These are phyloP conservation scores for Chlorokybus atmophyticus DNA, from an alignment of 139 green algal species.

Conservation along the genomic window DNA sequence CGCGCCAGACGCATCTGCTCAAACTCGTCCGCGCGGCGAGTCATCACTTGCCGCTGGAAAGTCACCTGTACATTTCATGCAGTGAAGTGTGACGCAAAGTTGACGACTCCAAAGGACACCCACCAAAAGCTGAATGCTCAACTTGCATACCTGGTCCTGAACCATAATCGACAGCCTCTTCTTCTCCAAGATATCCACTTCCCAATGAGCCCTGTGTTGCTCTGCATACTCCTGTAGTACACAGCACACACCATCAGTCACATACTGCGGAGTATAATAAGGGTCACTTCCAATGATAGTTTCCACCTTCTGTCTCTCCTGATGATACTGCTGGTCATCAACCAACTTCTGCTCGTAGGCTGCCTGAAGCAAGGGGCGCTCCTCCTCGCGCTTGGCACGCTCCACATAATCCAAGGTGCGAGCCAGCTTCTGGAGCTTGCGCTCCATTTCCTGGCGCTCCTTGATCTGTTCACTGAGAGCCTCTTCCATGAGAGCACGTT, in stretches of 20 bases:
- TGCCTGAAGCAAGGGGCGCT: slow-evolving; percentile 43
- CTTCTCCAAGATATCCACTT: slow-evolving; percentile 57
- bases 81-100: not conserved
- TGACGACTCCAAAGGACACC: not conserved
- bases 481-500: slow-evolving; percentile 52
- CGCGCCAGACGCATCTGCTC: slow-evolving; percentile 46
- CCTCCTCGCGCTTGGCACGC: slow-evolving; percentile 80
- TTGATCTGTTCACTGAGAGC: slow-evolving; percentile 53
- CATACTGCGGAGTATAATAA: not conserved
- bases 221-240: not conserved
- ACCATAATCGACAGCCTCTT: slow-evolving; percentile 34
- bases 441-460: slow-evolving; percentile 61
- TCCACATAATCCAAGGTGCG: slow-evolving; percentile 85
- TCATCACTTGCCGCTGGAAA: slow-evolving; percentile 42
- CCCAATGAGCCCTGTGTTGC: not conserved
- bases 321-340: slow-evolving; percentile 45
- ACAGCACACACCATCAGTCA: not conserved
- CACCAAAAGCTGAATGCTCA: not conserved
- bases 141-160: slow-evolving; percentile 27
- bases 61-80: slow-evolving; percentile 7
- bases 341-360: slow-evolving; percentile 26
- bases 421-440: slow-evolving; percentile 51
- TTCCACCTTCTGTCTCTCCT: slow-evolving; percentile 26
- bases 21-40: slow-evolving; percentile 78
- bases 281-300: not conserved